Evolutionary conservation across 495 filamentous ascomycete species (phyloP), one percentile per base, ranked within the genome.

Genomic region (Podospora pseudopauciseta): DNA sequence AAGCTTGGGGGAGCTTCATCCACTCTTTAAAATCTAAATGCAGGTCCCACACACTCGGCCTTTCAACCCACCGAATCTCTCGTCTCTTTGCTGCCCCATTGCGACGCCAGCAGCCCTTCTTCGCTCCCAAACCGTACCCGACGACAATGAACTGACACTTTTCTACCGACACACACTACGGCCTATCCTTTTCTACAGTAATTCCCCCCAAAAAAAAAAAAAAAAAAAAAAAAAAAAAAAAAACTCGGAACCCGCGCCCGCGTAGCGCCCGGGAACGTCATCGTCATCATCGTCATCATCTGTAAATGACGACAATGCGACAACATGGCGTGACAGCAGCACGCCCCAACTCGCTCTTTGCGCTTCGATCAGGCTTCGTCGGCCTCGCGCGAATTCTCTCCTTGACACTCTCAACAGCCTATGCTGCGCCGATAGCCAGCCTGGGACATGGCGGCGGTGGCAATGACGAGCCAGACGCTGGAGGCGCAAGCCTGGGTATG

Each of bases 401-500:
- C 54, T 71, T 81, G 71, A 75, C 78, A 55, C 23, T 80, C 11
- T 77, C 80, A 11, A 73, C 71, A 15, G 79, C 74, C 18, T 70
- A 75, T 7, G 77, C 80, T 18, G 77, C 76, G 6, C 74, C 79
- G 0, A 30, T 80, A 26, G 64, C 53, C 19, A 59, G 61, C 44
- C 66, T 56, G 30, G 77, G 71, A 49, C 73, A 79, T 30, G 58
- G 63, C 39, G 64, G 49, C 16, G 65, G 71, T 56, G 76, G 74
- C 57, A 75, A 74, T 30, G 72, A 78, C 64, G 74, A 66, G 15
- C 77, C 75, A 62, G 79, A 83, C 65, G 74, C 71, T 28, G 79
- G 79, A 20, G 81, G 76, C 54, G 77, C 75, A n/a, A 72, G 76
- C 63, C 73, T 81, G 11, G 80, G 77, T 80, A 78, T 83, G 66